Evolutionary conservation across 495 filamentous ascomycete species (phyloP), one percentile per base, ranked within the genome.

Genomic region (Lindgomyces ingoldianus): DNA sequence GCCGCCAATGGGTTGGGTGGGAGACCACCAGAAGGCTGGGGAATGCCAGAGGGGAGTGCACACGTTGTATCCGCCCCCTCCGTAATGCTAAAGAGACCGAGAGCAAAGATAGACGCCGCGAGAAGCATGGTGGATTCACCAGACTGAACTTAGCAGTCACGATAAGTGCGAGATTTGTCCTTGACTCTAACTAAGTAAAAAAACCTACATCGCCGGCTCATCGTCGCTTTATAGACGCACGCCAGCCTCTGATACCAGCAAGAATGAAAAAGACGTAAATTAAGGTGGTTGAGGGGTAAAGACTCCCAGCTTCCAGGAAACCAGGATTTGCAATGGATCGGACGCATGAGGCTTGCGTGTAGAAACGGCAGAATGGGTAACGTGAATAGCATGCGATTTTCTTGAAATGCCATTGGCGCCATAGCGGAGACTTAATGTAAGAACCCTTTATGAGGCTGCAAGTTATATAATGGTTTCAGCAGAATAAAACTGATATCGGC

Each of bases 361-460:
- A 36, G 57, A 11, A 47, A 18, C 27, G 27, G 33, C 22, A 42
- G 26, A 25, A 25, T n/a, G 3, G 29, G 27, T 46, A 27, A 30
- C 8, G 25, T 53, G 18, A 22, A 52, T 3, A 41, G 48, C 47
- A 61, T 61, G 58, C 29, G 11, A 44, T 61, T 61, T 53, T 30
- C 36, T 41, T 33, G 14, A 24, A 53, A 44, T 61, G 9, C 36
- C 58, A 61, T 61, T 61, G 58, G 58, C 30, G 58, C 30, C 36
- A 45, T 8, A 22, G 24, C 21, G 39, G 8, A 22, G 10, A 16
- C 19, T 44, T 45, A 53, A 61, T 61, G 47, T 58, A 36, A 10
- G 25, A 25, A 11, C 39, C 2, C 39, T 61, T 41, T 52, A 61
- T 53, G 58, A 42, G 26, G 47, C 58, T 61, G 58, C 58, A 61